Conservation (phyloP, 2,329 filamentous ascomycete genomes). For the Clathrospora elynae region DNA sequence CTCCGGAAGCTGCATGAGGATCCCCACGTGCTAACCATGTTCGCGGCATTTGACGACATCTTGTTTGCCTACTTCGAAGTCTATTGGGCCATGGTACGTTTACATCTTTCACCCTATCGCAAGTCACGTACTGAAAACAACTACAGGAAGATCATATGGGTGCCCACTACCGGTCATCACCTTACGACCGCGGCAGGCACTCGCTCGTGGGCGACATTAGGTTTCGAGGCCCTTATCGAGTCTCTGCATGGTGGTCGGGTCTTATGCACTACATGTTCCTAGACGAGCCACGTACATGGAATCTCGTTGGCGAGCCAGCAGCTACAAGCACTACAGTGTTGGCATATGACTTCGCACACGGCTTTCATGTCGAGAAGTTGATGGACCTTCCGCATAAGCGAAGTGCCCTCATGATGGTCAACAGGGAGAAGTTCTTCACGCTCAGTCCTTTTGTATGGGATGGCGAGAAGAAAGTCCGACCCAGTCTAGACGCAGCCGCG, state of each 20-base stretch:
- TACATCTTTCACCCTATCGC: neutral
- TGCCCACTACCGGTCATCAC: slow-evolving; percentile 61
- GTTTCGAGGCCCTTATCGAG: slow-evolving; percentile 61
- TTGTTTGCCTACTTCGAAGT: slow-evolving; percentile 80
- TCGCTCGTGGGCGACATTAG: slow-evolving; percentile 62
- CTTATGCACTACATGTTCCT: slow-evolving; percentile 65
- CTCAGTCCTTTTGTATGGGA: slow-evolving; percentile 60
- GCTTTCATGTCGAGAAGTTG: slow-evolving; percentile 73
- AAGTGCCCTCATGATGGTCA: slow-evolving; percentile 68
- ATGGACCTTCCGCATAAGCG: slow-evolving; percentile 75
- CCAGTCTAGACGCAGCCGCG: slow-evolving; percentile 42
- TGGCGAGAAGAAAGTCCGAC: slow-evolving; percentile 43
- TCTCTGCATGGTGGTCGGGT: slow-evolving; percentile 63
- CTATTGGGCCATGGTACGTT: slow-evolving; percentile 71
- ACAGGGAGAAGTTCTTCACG: slow-evolving; percentile 72
- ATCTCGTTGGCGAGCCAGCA: slow-evolving; percentile 71
- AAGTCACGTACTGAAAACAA: slow-evolving; percentile 21
- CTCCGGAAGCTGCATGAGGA: slow-evolving; percentile 70
- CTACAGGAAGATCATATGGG: slow-evolving; percentile 63
- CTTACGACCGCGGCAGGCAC: slow-evolving; percentile 65
- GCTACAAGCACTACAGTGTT: slow-evolving; percentile 71
- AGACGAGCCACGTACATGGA: slow-evolving; percentile 61
- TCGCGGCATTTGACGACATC: slow-evolving; percentile 72
- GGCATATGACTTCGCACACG: slow-evolving; percentile 75
- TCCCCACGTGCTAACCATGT: slow-evolving; percentile 70